Conservation (phyloP, 108 stramenopile species). For the Mayamaea pseudoterrestris region DNA sequence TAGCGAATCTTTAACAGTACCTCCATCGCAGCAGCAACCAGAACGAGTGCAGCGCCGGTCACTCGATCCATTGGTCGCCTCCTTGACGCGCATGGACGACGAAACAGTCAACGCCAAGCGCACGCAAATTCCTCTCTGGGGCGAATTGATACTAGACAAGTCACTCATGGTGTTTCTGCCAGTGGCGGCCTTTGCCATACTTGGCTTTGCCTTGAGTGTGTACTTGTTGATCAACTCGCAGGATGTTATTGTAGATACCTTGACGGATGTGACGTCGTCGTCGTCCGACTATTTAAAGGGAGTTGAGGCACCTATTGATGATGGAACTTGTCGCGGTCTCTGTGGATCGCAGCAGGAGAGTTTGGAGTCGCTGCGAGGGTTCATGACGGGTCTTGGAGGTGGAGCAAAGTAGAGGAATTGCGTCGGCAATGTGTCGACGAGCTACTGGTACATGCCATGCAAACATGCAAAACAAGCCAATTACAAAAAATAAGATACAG, state of each 20-base stretch:
- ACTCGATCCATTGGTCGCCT: conserved; percentile 58
- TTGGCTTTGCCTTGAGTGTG: conserved; percentile 51
- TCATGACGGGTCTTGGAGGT: no score
- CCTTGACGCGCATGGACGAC: conserved; percentile 46
- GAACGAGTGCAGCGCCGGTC: conserved; percentile 11
- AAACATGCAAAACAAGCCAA: no score
- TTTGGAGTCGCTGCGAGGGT: conserved; percentile 3
- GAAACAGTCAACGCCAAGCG: conserved; percentile 14
- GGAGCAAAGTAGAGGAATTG: no score
- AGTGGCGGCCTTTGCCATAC: conserved; percentile 40
- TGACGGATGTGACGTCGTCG: conserved; percentile 1
- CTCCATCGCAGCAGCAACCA: no score
- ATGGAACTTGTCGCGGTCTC: conserved; percentile 5
- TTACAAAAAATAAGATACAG: no score
- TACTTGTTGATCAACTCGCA: conserved; percentile 31
- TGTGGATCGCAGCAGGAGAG: conserved; percentile 4
- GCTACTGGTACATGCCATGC: no score
- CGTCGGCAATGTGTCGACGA: no score
- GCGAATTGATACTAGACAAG: conserved; percentile 62
- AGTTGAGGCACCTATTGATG: neutral
- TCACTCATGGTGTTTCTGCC: conserved; percentile 46
- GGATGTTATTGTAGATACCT: conserved; percentile 6
- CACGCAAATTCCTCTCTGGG: conserved; percentile 42
- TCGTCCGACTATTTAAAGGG: conserved; percentile 2
- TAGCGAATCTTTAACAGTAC: no score